phyloP scores from a whole-genome alignment of 2,329 filamentous ascomycete genomes.

The Mycosphaerelloides madeirae region DNA sequence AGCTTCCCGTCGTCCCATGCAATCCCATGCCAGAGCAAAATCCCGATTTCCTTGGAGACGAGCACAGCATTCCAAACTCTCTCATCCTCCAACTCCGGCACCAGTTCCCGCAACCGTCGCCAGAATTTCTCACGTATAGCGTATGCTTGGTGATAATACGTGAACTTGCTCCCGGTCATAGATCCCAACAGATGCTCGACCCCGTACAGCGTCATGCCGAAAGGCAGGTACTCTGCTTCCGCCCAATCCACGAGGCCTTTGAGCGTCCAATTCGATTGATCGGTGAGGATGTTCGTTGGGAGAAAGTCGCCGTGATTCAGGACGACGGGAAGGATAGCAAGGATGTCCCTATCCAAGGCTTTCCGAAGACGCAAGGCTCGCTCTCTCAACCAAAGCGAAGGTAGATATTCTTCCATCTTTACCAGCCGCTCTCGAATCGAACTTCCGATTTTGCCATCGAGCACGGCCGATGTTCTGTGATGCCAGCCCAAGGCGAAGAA shows the following conservation, averaged over 20 bases:
- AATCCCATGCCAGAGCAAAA: conserved; percentile 57
- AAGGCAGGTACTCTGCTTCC: conserved; percentile 57
- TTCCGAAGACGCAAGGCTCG: not conserved
- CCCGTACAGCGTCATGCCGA: conserved; percentile 57
- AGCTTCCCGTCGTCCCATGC: conserved; percentile 54
- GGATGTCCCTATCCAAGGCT: conserved; percentile 11
- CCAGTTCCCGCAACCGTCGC: conserved; percentile 35
- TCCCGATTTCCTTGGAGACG: conserved; percentile 49
- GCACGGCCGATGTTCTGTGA: not conserved
- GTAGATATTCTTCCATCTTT: conserved; percentile 6
- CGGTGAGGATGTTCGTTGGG: conserved; percentile 54
- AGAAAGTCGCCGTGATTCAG: conserved; percentile 60
- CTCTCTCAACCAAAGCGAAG: conserved; percentile 1
- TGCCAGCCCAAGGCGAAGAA: conserved; percentile 14
- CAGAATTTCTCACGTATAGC: conserved; percentile 50
- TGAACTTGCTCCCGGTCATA: conserved; percentile 26
- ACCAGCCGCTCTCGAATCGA: conserved; percentile 7
- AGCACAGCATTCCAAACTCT: conserved; percentile 34
- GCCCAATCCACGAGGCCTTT: conserved; percentile 60
- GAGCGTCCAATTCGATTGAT: conserved; percentile 41
- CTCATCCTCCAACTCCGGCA: conserved; percentile 34
- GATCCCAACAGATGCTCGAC: conserved; percentile 56
- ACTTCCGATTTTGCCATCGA: conserved; percentile 8
- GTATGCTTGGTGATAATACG: conserved; percentile 44
- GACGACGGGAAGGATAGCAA: conserved; percentile 46